Conservation (phyloP, 805 yeast genomes). For the Candida pini region DNA sequence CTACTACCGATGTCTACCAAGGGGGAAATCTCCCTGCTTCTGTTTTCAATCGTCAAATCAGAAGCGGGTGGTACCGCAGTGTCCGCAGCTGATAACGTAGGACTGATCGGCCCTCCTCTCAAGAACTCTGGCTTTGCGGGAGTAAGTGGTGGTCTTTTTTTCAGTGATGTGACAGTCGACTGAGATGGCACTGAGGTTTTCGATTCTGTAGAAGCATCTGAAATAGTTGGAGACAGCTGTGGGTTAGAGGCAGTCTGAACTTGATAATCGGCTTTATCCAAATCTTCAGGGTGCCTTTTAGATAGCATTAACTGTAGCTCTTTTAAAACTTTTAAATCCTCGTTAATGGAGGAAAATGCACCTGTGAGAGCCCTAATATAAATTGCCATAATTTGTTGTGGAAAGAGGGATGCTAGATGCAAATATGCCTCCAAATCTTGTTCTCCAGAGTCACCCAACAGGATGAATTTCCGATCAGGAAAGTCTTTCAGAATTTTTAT, state of each 20-base stretch:
- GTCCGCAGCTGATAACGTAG: no score
- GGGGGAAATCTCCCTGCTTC: no score
- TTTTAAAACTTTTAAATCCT: constrained; percentile 28
- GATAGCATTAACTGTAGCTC: constrained; percentile 16
- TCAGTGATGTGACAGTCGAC: background rate
- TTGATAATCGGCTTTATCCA: constrained; percentile 1
- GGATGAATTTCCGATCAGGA: constrained; percentile 68
- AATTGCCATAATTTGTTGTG: constrained; percentile 64
- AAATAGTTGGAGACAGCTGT: constrained; percentile 12
- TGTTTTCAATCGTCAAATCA: background rate
- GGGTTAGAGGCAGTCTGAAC: constrained; percentile 3
- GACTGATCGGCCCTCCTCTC: constrained; percentile 29
- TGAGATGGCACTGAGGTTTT: constrained; percentile 2
- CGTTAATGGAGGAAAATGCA: constrained; percentile 53
- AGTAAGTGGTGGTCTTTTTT: constrained; percentile 33
- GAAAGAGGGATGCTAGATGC: constrained; percentile 56
- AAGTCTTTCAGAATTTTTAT: constrained; percentile 63
- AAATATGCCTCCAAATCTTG: constrained; percentile 89
- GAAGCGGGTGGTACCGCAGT: constrained; percentile 17
- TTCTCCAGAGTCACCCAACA: constrained; percentile 96
- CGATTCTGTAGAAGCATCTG: constrained; percentile 5
- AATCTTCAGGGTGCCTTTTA: constrained; percentile 6
- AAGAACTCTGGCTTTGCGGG: constrained; percentile 42
- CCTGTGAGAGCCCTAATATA: constrained; percentile 73
- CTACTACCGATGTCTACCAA: background rate